phyloP scores from a whole-genome alignment of 176 grass and related monocot species.

The Triticum urartu region DNA sequence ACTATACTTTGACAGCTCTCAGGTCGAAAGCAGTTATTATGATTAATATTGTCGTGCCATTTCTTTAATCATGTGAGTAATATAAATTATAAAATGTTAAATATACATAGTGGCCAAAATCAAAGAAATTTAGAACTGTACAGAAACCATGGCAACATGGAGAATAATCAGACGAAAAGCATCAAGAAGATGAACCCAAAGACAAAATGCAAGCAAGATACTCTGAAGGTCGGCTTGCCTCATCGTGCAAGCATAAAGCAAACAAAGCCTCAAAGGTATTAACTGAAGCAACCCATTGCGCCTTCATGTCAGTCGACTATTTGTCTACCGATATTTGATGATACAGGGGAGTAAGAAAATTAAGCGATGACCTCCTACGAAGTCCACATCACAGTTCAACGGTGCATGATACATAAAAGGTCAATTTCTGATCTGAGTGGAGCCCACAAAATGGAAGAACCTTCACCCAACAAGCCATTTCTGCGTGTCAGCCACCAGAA shows the following conservation, averaged over 20 bases:
- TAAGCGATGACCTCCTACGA: not conserved
- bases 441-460: not conserved
- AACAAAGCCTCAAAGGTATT: not conserved
- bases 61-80: no score
- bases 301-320: not conserved
- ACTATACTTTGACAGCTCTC: no score
- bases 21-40: no score
- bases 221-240: not conserved
- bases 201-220: not conserved
- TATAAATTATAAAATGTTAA: no score
- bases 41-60: no score
- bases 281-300: not conserved
- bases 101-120: no score
- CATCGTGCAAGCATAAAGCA: not conserved
- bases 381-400: not conserved
- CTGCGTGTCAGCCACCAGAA: not conserved
- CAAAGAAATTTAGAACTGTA: no score
- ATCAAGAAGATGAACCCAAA: no score
- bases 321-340: not conserved
- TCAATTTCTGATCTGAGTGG: not conserved
- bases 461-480: not conserved
- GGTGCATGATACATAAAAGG: not conserved
- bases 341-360: not conserved
- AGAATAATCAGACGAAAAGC: no score
- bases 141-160: no score